Evolutionary conservation across 352 stramenopile species (phyloP).

Genomic region (Phytophthora crassamura): DNA sequence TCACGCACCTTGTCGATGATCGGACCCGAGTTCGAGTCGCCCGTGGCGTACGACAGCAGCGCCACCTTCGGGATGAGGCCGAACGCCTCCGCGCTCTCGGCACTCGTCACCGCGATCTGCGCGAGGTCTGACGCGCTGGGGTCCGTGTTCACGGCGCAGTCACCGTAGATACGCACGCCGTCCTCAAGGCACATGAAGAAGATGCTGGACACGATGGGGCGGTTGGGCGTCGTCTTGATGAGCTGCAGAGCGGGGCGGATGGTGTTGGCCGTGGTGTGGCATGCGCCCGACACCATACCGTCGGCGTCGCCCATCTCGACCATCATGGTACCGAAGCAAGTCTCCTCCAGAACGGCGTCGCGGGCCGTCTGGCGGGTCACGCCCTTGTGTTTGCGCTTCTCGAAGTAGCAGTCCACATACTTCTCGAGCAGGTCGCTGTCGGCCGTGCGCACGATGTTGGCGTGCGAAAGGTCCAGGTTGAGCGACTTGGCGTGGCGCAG

Average conservation of each 20-base stretch:
- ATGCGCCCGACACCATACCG: conserved; percentile 87
- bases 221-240: conserved; percentile 81
- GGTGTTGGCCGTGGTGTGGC: conserved; percentile 89
- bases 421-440: conserved; percentile 57
- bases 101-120: conserved; percentile 81
- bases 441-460: conserved; percentile 67
- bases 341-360: conserved; percentile 72
- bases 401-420: conserved; percentile 68
- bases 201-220: conserved; percentile 79
- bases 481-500: conserved; percentile 65
- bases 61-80: conserved; percentile 84
- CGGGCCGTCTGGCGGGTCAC: conserved; percentile 62
- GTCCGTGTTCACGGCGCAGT: conserved; percentile 89
- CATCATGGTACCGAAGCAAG: conserved; percentile 90
- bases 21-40: conserved; percentile 77
- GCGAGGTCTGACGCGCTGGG: conserved; percentile 77
- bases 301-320: conserved; percentile 80
- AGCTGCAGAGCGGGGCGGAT: conserved; percentile 88
- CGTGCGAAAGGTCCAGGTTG: conserved; percentile 64
- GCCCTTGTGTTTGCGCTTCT: conserved; percentile 89
- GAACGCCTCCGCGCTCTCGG: conserved; percentile 79
- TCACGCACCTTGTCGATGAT: conserved; percentile 90
- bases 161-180: conserved; percentile 83
- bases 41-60: conserved; percentile 86
- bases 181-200: conserved; percentile 91